These are phyloP conservation scores for Diaporthe amygdali DNA, from an alignment of 2,329 filamentous ascomycete species.

Conservation along the genomic window DNA sequence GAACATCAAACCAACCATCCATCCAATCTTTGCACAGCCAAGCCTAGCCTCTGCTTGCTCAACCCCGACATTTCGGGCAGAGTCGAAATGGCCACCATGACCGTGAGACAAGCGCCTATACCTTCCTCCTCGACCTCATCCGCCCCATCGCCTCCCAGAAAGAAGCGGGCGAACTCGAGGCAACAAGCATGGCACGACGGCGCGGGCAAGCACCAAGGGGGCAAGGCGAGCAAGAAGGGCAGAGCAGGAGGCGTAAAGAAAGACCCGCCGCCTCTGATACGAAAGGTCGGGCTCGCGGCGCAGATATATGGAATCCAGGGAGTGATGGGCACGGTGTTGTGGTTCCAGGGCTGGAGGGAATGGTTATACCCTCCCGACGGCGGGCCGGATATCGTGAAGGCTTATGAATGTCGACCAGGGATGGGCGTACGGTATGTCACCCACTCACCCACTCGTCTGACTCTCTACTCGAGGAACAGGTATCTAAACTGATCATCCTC, in stretches of 20 bases:
- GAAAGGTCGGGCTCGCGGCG: conserved; percentile 19
- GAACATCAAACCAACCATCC: neutral
- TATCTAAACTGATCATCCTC: neutral
- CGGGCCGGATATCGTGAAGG: conserved; percentile 18
- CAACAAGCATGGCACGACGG: conserved; percentile 1
- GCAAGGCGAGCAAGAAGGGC: neutral
- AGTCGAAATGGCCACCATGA: neutral
- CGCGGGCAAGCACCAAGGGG: neutral
- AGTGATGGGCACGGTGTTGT: neutral
- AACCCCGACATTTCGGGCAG: too few relatives aligned
- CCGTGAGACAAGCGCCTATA: neutral
- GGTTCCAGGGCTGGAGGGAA: conserved; percentile 21
- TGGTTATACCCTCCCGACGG: conserved; percentile 17
- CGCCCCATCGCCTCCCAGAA: neutral
- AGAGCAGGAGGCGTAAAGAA: neutral
- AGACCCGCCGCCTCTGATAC: conserved; percentile 16
- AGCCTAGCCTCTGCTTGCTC: too few relatives aligned
- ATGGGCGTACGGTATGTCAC: conserved; percentile 11
- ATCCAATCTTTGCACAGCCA: too few relatives aligned
- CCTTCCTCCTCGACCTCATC: neutral
- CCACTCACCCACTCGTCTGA: too few relatives aligned
- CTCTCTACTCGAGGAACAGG: too few relatives aligned
- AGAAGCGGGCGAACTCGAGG: neutral
- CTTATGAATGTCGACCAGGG: conserved; percentile 11
- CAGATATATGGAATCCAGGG: conserved; percentile 18